phyloP scores from a whole-genome alignment of 768 basidiomycete species.

The Pleurotus tuoliensis region DNA sequence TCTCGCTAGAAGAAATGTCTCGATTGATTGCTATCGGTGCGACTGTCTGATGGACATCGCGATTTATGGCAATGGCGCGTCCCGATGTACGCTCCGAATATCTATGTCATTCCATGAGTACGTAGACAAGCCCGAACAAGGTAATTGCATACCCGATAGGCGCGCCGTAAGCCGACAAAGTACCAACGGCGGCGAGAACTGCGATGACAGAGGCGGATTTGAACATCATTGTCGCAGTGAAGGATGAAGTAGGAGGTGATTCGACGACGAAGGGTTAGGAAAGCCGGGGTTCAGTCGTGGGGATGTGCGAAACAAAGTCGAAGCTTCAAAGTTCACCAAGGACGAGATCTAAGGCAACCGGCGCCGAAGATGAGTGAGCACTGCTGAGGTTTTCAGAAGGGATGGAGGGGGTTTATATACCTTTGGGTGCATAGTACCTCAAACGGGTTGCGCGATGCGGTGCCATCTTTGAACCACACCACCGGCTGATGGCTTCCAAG shows the following conservation, averaged over 20 bases:
- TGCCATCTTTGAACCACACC: background rate
- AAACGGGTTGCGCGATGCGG: background rate
- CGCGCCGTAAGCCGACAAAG: background rate
- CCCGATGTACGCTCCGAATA: background rate
- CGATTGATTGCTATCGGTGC: no score
- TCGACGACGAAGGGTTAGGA: background rate
- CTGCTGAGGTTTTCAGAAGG: constrained; percentile 6
- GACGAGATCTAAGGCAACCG: constrained; percentile 8
- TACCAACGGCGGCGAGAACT: background rate
- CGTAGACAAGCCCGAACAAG: background rate
- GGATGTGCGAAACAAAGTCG: background rate
- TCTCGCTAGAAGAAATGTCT: background rate
- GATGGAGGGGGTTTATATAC: constrained; percentile 2
- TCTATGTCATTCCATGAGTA: background rate
- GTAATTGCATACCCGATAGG: background rate
- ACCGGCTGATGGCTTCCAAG: no score
- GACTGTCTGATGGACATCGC: background rate
- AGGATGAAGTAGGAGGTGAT: background rate
- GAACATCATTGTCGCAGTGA: constrained; percentile 1
- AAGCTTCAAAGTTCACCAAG: constrained; percentile 9
- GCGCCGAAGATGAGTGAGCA: constrained; percentile 8
- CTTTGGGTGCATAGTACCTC: background rate
- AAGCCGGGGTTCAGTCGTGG: constrained; percentile 2
- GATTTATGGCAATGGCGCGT: background rate
- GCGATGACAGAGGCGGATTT: constrained; percentile 5